Conservation (phyloP, 2,329 filamentous ascomycete genomes). For the Pestalotiopsis sp. region DNA sequence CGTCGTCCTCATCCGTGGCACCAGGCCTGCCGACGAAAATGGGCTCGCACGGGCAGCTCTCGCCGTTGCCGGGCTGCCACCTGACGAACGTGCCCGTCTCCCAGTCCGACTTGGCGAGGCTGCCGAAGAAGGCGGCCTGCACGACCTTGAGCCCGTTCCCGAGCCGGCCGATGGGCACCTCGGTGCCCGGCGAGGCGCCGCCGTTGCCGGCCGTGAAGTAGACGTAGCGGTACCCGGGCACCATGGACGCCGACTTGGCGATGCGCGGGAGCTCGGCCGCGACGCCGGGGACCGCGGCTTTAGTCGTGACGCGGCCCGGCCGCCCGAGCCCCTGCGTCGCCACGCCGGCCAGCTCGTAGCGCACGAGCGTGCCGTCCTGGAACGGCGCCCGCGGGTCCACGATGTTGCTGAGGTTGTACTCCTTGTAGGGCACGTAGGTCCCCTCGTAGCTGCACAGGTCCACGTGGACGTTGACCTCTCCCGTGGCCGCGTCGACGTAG, state of each 20-base stretch:
- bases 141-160: slow-evolving; percentile 14
- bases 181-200: slow-evolving; percentile 17
- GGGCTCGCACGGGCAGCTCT: slow-evolving; percentile 19
- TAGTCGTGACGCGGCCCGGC: slow-evolving; percentile 16
- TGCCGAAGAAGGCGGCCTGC: slow-evolving; percentile 18
- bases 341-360: slow-evolving; percentile 19
- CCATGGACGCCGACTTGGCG: slow-evolving; percentile 19
- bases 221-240: slow-evolving; percentile 19
- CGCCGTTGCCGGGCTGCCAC: slow-evolving; percentile 19
- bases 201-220: slow-evolving; percentile 21
- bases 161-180: slow-evolving; percentile 19
- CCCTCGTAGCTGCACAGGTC: slow-evolving; percentile 22
- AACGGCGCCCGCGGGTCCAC: slow-evolving; percentile 12
- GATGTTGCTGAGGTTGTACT: slow-evolving; percentile 36
- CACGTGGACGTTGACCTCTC: slow-evolving; percentile 18
- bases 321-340: background rate
- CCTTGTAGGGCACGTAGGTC: slow-evolving; percentile 15
- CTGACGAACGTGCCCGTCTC: slow-evolving; percentile 18
- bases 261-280: slow-evolving; percentile 21
- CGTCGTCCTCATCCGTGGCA: slow-evolving; percentile 20
- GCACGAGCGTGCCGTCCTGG: slow-evolving; percentile 14
- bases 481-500: slow-evolving; percentile 16
- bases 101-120: slow-evolving; percentile 22
- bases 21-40: slow-evolving; percentile 20
- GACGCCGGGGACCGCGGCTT: slow-evolving; percentile 18